Percentiles rank a stretch among this genome's conserved stretches.
These are phyloP conservation scores for Parascedosporium putredinis DNA, from an alignment of 2,329 filamentous ascomycete species.

Conservation along the genomic window DNA sequence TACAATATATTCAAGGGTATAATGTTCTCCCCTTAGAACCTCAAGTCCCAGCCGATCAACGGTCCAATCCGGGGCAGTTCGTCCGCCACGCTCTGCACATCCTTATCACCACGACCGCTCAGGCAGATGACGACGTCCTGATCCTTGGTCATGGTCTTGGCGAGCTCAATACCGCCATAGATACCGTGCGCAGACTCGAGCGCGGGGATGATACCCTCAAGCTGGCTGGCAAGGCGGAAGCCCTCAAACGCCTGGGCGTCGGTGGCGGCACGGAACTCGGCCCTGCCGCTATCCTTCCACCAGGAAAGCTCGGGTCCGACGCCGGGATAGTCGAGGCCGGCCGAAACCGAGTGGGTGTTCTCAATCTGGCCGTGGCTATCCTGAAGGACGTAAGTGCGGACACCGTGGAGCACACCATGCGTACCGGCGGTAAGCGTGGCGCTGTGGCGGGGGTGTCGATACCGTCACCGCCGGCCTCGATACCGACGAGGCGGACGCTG, in stretches of 20 bases:
- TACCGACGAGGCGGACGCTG: slow-evolving; percentile 78
- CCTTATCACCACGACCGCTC: slow-evolving; percentile 91
- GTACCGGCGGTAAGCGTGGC: slow-evolving; percentile 79
- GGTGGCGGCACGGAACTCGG: slow-evolving; percentile 82
- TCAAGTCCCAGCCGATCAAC: slow-evolving; percentile 66
- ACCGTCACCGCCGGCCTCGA: slow-evolving; percentile 92
- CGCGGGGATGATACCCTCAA: slow-evolving; percentile 94
- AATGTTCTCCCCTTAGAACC: slow-evolving; percentile 34
- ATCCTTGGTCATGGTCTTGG: slow-evolving; percentile 82
- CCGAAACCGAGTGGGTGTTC: slow-evolving; percentile 93
- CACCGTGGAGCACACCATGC: slow-evolving; percentile 91
- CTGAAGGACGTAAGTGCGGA: slow-evolving; percentile 91
- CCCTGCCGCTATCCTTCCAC: slow-evolving; percentile 87
- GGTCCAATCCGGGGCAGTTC: slow-evolving; percentile 83
- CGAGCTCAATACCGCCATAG: slow-evolving; percentile 77
- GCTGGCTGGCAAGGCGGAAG: slow-evolving; percentile 73
- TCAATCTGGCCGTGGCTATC: slow-evolving; percentile 85
- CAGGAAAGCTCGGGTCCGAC: slow-evolving; percentile 84
- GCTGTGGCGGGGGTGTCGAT: slow-evolving; percentile 75
- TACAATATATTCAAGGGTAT: not conserved
- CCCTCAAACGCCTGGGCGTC: slow-evolving; percentile 83
- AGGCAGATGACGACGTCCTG: slow-evolving; percentile 90
- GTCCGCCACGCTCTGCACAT: slow-evolving; percentile 95
- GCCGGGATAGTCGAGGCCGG: slow-evolving; percentile 92
- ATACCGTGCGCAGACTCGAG: slow-evolving; percentile 90